Conservation (phyloP, 495 filamentous ascomycete genomes). For the Glutinoglossum americanum region DNA sequence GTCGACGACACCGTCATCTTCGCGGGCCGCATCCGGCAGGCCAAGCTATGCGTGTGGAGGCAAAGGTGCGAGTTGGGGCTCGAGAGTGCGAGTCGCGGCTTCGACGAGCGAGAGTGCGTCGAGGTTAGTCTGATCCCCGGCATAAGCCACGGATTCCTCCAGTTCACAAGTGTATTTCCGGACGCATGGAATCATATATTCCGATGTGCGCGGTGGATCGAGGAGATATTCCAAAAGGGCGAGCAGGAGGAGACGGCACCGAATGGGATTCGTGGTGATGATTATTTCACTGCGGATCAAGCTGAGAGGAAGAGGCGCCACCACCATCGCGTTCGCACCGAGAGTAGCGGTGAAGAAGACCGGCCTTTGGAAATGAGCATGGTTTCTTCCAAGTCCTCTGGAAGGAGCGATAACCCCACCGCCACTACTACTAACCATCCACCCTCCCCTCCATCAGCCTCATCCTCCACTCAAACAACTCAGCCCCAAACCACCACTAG, state of each 20-base stretch:
- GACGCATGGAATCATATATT: conserved; percentile 69
- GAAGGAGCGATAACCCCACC: not conserved
- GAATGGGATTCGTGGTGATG: not conserved
- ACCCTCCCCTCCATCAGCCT: not conserved
- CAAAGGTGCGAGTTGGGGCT: conserved; percentile 42
- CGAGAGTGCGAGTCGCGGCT: conserved; percentile 23
- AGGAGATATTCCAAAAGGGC: conserved; percentile 36
- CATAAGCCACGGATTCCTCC: conserved; percentile 77
- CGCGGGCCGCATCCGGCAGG: conserved; percentile 63
- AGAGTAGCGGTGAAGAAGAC: conserved; percentile 65
- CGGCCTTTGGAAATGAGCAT: conserved; percentile 59
- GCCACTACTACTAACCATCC: not conserved
- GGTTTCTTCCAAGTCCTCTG: not conserved
- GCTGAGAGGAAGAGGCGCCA: conserved; percentile 13
- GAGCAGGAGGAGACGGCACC: conserved; percentile 16
- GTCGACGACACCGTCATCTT: conserved; percentile 96
- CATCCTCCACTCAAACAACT: not conserved
- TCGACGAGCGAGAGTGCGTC: conserved; percentile 55
- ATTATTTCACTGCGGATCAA: conserved; percentile 4
- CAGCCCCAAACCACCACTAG: not conserved
- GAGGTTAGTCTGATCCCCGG: conserved; percentile 72
- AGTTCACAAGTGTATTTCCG: conserved; percentile 70
- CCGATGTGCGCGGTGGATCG: conserved; percentile 55
- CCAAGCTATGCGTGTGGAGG: conserved; percentile 46
- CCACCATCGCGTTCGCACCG: conserved; percentile 23